A percentile compares a stretch with the other conserved stretches of the same genome.
These are phyloP conservation scores for Suhomyces wounanorum DNA, from an alignment of 1,139 yeast species.

Conservation along the genomic window DNA sequence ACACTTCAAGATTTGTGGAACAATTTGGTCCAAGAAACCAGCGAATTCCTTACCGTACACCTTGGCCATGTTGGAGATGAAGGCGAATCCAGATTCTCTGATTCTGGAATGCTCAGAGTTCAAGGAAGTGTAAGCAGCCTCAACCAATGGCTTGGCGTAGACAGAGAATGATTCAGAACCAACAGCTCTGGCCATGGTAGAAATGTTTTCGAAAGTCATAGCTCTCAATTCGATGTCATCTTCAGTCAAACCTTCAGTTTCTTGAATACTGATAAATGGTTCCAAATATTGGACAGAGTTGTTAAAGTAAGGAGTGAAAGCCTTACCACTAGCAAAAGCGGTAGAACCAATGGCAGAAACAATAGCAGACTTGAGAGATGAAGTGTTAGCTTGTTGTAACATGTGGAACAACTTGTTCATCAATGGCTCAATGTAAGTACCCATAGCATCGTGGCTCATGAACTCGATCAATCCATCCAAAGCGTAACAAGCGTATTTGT, in stretches of 20 bases:
- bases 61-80: conserved; percentile 91
- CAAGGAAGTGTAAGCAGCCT: conserved; percentile 82
- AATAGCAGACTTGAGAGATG: conserved; percentile 78
- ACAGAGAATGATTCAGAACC: conserved; percentile 86
- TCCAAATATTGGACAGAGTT: conserved; percentile 78
- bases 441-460: conserved; percentile 84
- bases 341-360: conserved; percentile 97
- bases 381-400: conserved; percentile 66
- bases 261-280: conserved; percentile 70
- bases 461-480: conserved; percentile 91
- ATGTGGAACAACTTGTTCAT: conserved; percentile 86
- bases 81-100: conserved; percentile 95
- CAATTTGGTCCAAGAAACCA: conserved; percentile 76
- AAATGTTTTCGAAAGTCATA: conserved; percentile 86
- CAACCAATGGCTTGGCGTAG: conserved; percentile 85
- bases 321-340: conserved; percentile 91
- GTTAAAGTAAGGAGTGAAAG: conserved; percentile 82
- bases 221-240: conserved; percentile 87
- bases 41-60: conserved; percentile 91
- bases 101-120: conserved; percentile 79
- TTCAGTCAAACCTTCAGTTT: conserved; percentile 72
- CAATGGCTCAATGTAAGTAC: conserved; percentile 79
- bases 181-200: conserved; percentile 96
- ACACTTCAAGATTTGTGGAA: conserved; percentile 83
- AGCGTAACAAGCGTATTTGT: conserved; percentile 88